Evolutionary conservation across 345 rosid genomes (phyloP), one percentile per base, ranked within the genome.

Genomic region (Psidium guajava): DNA sequence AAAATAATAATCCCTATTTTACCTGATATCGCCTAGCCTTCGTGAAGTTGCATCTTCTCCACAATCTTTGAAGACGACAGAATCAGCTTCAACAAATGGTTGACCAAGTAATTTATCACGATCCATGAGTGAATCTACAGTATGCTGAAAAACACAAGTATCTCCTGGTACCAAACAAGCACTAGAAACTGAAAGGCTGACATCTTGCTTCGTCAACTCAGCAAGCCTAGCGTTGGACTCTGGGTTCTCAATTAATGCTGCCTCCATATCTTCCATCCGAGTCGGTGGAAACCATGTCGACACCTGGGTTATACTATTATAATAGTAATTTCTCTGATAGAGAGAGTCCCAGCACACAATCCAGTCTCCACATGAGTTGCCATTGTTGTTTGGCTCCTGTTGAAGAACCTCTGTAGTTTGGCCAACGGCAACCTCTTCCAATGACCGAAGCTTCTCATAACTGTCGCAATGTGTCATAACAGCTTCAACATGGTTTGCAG

Each of bases 211-310:
- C 82, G 73, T 88, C 83, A 86, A 87, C 89, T 91, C 91, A 84
- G 54, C 81, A 86, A 54, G 85, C 83, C 75, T 83, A 82, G 83
- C 92, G 89, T 85, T 83, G 82, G 88, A 81, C 87, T 85, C 86
- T 53, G 84, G 52, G 77, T 61, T 84, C 32, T 82, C 84, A 58
- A 85, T 87, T 77, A 49, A 75, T 81, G 84, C 85, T 27, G 89
- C 90, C 47, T 69, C 47, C 18, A 69, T 21, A 90, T 91, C 92
- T 82, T 96, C 94, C 93, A 93, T 90, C 81, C 95, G 93, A 54
- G 89, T 90, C 47, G 99, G 99, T 14, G 95, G 90, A 53, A 88
- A 85, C 98, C 98, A 96, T 49, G 94, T 93, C 25, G 98, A 93
- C 86, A 83, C 89, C 87, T 91, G 90, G 50, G 98, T 93, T 86